phyloP scores from a whole-genome alignment of 2,329 filamentous ascomycete species.

The Calycina herbarum region DNA sequence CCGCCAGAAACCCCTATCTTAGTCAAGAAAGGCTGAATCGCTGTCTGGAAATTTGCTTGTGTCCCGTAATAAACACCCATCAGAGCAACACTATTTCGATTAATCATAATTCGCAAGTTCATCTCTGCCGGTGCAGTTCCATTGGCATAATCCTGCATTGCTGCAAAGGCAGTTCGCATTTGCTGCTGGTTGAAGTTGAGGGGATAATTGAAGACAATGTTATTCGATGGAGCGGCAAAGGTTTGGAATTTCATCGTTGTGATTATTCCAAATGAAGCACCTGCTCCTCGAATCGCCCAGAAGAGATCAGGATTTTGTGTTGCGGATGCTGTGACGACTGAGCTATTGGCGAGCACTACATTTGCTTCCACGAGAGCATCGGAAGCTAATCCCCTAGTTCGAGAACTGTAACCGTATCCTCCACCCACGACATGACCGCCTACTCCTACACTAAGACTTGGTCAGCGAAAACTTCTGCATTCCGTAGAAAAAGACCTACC shows the following conservation, averaged over 20 bases:
- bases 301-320: constrained; percentile 47
- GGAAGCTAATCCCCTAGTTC: constrained; percentile 21
- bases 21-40: constrained; percentile 16
- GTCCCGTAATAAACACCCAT: constrained; percentile 23
- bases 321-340: constrained; percentile 41
- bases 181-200: constrained; percentile 10
- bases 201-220: constrained; percentile 20
- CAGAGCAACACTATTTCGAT: neutral
- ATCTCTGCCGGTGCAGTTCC: constrained; percentile 21
- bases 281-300: constrained; percentile 43
- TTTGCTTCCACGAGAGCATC: constrained; percentile 23
- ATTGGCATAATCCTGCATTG: constrained; percentile 23
- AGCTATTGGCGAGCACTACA: constrained; percentile 23
- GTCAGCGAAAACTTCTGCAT: neutral
- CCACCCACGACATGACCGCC: constrained; percentile 25
- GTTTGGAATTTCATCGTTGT: constrained; percentile 43
- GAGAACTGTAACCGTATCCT: constrained; percentile 27
- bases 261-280: constrained; percentile 39
- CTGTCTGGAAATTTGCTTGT: constrained; percentile 17
- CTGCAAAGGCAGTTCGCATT: constrained; percentile 12
- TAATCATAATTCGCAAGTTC: constrained; percentile 23
- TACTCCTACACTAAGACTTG: constrained; percentile 13
- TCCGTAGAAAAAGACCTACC: constrained; percentile 16
- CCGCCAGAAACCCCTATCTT: constrained; percentile 18
- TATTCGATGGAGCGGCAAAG: constrained; percentile 48